Conservation (phyloP, 2,329 filamentous ascomycete species). For the Aspergillus calidoustus region DNA sequence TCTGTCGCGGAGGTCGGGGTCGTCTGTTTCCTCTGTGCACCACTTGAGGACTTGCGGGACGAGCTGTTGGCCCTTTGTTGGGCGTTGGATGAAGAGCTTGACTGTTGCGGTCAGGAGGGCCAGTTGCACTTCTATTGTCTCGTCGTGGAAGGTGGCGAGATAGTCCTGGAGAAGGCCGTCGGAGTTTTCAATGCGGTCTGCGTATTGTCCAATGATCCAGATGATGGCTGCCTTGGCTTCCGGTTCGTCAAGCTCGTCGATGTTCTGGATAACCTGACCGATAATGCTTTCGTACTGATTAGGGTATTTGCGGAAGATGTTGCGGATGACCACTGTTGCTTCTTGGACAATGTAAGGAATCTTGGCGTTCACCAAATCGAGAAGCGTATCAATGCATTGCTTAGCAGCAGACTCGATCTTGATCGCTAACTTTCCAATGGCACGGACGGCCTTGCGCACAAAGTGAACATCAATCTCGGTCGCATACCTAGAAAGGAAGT, state of each 20-base stretch:
- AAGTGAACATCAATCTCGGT: slow-evolving; percentile 99
- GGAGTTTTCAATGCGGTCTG: slow-evolving; percentile 95
- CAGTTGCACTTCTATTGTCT: slow-evolving; percentile 93
- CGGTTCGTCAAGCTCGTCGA: slow-evolving; percentile 94
- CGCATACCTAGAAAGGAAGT: slow-evolving; percentile 63
- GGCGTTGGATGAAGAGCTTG: slow-evolving; percentile 95
- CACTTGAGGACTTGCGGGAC: slow-evolving; percentile 96
- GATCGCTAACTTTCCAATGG: slow-evolving; percentile 96
- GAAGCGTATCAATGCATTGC: slow-evolving; percentile 87
- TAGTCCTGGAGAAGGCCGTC: slow-evolving; percentile 95
- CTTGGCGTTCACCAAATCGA: slow-evolving; percentile 96
- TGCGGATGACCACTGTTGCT: slow-evolving; percentile 96
- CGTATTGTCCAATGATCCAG: slow-evolving; percentile 99
- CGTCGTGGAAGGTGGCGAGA: slow-evolving; percentile 88
- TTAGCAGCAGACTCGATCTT: slow-evolving; percentile 95
- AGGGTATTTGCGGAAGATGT: slow-evolving; percentile 98
- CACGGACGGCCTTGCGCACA: slow-evolving; percentile 94
- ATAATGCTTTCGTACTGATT: slow-evolving; percentile 99
- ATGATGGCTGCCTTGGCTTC: slow-evolving; percentile 99
- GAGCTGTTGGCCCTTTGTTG: slow-evolving; percentile 89
- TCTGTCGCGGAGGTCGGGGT: slow-evolving; percentile 91
- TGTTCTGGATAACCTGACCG: slow-evolving; percentile 89
- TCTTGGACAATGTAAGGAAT: slow-evolving; percentile 99
- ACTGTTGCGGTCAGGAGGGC: slow-evolving; percentile 94
- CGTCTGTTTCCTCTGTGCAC: slow-evolving; percentile 99